Base-by-base conservation (phyloP, 495 filamentous ascomycete genomes). In the Penicillium psychrofluorescens region DNA sequence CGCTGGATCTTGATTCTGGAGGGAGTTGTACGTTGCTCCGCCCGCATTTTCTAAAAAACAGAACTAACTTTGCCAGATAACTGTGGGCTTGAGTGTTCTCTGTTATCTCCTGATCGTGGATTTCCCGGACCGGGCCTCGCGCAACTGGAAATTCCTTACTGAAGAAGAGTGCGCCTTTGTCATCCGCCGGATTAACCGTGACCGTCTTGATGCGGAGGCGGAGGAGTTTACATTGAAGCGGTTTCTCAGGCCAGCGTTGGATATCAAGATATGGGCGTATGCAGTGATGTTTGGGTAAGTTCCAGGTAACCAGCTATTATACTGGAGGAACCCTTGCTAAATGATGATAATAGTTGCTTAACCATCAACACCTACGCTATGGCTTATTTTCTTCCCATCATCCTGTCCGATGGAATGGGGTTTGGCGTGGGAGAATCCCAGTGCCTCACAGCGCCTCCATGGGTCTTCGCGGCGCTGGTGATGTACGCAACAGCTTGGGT, bases 311-410 rank as follows among this genome's bases (percentile, higher is more conserved):
- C 22, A 7, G 13, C 8, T 32, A 40, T 16, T 9, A 27, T 2
- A 12, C 10, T 5, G 7, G 4, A 7, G 1, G 35, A 8, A 10
- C 11, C 15, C 14, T 28, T 27, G 13, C 36, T 38, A 14, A 40
- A 6, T 7, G 7, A 29, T 40, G 38, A 31, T 43, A 7, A n/a
- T 40, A 63, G 64, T 60, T 74, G 66, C 57, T 66, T 69, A 13
- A 80, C 78, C 6, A 81, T 78, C 13, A 67, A 76, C 46, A 69
- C 76, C 15, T 83, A 84, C 53, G 74, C 80, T 7, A 77, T 84
- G 31, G 78, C 79, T 31, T 84, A 81, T 64, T 85, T 84, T 65
- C 60, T 85, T n/a, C 81, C 82, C 16, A 73, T 83, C 51, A 84
- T 85, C 55, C 74, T 85, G 8, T 45, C 54, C 6, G 51, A 56